Evolutionary conservation across 2,329 filamentous ascomycete genomes (phyloP).

Genomic region (Elsinoe batatas): DNA sequence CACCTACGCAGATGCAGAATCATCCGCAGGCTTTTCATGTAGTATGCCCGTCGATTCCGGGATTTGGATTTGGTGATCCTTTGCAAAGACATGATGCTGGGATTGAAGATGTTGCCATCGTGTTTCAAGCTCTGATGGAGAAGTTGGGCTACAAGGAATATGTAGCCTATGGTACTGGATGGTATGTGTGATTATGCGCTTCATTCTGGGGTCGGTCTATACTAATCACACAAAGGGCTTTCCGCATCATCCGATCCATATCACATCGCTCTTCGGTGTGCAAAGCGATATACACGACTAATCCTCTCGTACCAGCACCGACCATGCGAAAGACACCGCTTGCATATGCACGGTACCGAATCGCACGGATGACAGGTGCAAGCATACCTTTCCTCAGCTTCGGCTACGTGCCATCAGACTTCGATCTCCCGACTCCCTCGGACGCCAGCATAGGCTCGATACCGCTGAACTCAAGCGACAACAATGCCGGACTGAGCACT

Average conservation of each 20-base stretch:
- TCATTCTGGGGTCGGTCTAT: conserved; percentile 18
- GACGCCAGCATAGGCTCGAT: not conserved
- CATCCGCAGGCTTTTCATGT: conserved; percentile 50
- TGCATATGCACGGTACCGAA: conserved; percentile 47
- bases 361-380: conserved; percentile 36
- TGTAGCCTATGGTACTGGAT: conserved; percentile 46
- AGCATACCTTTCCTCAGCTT: conserved; percentile 40
- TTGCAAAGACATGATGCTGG: conserved; percentile 42
- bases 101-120: conserved; percentile 44
- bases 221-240: conserved; percentile 28
- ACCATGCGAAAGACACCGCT: conserved; percentile 33
- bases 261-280: conserved; percentile 42
- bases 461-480: not conserved
- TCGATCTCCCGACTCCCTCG: conserved; percentile 25
- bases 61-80: conserved; percentile 57
- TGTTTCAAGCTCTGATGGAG: conserved; percentile 52
- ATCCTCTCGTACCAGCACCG: conserved; percentile 46
- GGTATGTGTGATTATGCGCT: conserved; percentile 21
- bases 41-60: conserved; percentile 56
- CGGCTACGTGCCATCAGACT: conserved; percentile 47
- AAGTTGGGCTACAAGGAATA: conserved; percentile 51
- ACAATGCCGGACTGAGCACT: not conserved
- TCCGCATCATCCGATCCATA: conserved; percentile 36
- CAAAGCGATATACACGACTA: conserved; percentile 51
- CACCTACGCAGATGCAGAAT: conserved; percentile 20